Base-by-base conservation (phyloP, 495 filamentous ascomycete species). In the Daldinia vernicosa region DNA sequence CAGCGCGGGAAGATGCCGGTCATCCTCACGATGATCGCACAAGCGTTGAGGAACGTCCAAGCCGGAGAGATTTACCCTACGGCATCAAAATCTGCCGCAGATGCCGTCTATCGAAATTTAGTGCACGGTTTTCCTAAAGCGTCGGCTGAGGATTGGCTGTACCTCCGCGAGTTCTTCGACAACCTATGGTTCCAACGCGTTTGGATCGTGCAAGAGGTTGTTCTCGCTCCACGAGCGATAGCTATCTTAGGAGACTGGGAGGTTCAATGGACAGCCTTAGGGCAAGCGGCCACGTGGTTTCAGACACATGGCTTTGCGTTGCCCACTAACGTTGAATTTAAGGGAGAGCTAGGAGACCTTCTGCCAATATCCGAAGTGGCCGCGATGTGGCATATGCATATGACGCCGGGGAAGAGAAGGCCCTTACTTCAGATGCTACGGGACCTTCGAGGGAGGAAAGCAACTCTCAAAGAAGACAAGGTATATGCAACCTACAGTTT, bases 131-230 rank as follows among this genome's bases (percentile, higher is more conserved):
- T 70, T 56, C 67, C 67, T 4, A 32, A 17, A 15, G 43, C 56
- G 5, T 35, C 37, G 3, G 57, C 61, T 2, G 27, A 61, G 9
- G 67, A 70, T 30, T 70, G 67, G 67, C 22, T 66, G 8, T 17
- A 47, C 24, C 35, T 70, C 28, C 62, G 62, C 12, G 47, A 61
- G 5, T 65, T 70, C 32, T 70, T 70, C 39, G 15, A 52, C 26
- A 70, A 70, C 14, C 39, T 24, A 26, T 75, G 72, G 72, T 75
- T 75, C 30, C 43, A 52, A 19, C 69, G 69, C 7, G 60, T 75
- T 33, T 75, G 72, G 72, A 24, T 72, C 14, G 55, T 75, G 9
- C 72, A 75, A 14, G 72, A 75, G 32, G 65, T 75, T 8, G 69
- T 68, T 32, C 59, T 69, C 0, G 72, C 72, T 3, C 37, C 26